Evolutionary conservation across 768 basidiomycete genomes (phyloP), one percentile per base, ranked within the genome.

Genomic region (Trametes gibbosa): DNA sequence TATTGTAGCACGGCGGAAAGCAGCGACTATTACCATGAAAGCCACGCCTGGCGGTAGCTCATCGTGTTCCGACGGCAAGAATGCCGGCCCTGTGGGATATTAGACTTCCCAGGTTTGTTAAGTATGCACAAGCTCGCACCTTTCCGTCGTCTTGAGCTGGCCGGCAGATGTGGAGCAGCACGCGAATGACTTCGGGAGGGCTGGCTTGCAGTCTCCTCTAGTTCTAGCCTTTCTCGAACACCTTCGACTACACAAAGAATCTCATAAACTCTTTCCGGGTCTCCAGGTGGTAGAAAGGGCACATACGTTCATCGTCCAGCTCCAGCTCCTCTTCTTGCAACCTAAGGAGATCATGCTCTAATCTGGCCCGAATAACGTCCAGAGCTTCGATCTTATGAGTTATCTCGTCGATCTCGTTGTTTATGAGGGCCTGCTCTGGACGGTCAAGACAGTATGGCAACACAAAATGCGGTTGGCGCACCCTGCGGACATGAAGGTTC

Each of bases 21-120:
- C 41, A 37, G 8, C 21, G 4, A n/a, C 27, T 66, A 66, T 65
- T 74, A 92, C 93, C 95, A 99, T 98, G 75, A 99, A 99, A 13
- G 96, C 97, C 5, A 98, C 85, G 1, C 93, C 94, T 8, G 87
- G 84, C 9, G 97, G 97, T 29, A 99, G 79, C 53, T 97, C 94
- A 65, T 95, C 93, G 65, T 99, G 97, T 70, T 98, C 97, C 17
- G 95, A 97, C 4, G 97, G 97, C 47, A 99, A 72, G 78, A 99
- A 98, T 17, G 92, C 92, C 0, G 96, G 95, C 2, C 96, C 95
- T 88, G 59, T 41, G 24, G 52, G 40, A 45, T 40, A 56, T 59
- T 12, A n/a, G 42, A 24, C 19, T 27, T 16, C 16, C n/a, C 4
- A 8, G 5, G 5, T 14, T n/a, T 3, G 13, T 0, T 5, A 7